Conservation (phyloP, 2,329 filamentous ascomycete species). For the Emericellopsis atlantica region DNA sequence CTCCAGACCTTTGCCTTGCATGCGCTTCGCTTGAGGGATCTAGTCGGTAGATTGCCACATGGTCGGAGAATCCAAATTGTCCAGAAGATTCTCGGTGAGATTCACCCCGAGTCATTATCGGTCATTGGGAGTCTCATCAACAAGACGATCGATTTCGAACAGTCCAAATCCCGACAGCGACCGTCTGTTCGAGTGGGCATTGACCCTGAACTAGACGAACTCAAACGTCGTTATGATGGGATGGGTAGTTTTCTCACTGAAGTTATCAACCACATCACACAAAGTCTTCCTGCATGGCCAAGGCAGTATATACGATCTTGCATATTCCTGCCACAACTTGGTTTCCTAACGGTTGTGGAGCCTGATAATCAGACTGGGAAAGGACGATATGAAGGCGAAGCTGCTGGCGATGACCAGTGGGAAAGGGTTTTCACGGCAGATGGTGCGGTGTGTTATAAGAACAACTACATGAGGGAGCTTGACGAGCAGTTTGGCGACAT, state of each 20-base stretch:
- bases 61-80: constrained; percentile 8
- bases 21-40: constrained; percentile 55
- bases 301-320: constrained; percentile 52
- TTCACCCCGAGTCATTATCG: constrained; percentile 47
- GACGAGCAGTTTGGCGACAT: constrained; percentile 76
- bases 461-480: constrained; percentile 64
- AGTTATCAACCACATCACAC: constrained; percentile 51
- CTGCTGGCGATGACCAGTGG: constrained; percentile 50
- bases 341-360: constrained; percentile 74
- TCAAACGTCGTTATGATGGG: constrained; percentile 68
- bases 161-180: constrained; percentile 56
- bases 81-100: constrained; percentile 34
- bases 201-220: constrained; percentile 60
- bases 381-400: constrained; percentile 51
- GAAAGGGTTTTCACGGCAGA: constrained; percentile 64
- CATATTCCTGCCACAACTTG: constrained; percentile 82
- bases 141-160: constrained; percentile 68
- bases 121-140: constrained; percentile 59
- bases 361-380: constrained; percentile 31
- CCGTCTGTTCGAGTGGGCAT: constrained; percentile 63
- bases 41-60: constrained; percentile 22
- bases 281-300: constrained; percentile 47
- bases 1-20: constrained; percentile 60
- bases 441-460: constrained; percentile 74
- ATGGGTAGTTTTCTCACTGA: constrained; percentile 61